A percentile compares a stretch with the other conserved stretches of the same genome.
Conservation (phyloP, 108 stramenopile genomes). For the Aureococcus anophagefferens region DNA sequence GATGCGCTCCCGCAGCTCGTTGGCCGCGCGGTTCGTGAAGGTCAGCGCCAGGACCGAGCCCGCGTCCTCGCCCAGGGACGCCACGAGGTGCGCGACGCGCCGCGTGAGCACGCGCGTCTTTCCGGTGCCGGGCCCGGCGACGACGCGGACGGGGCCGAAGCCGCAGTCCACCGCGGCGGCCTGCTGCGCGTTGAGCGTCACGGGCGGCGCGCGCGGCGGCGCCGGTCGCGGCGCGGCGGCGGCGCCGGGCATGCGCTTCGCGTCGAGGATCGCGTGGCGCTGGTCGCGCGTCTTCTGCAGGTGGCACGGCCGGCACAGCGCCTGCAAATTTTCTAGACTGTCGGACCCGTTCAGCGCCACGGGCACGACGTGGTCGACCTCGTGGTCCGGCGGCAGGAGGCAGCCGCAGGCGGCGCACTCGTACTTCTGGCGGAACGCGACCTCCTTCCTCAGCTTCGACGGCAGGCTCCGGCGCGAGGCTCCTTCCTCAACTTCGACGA, state of each 20-base stretch:
- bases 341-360: neutral
- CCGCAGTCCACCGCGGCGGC: neutral
- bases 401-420: neutral
- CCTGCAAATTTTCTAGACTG: neutral
- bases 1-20: conserved; percentile 70
- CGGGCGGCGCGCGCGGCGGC: neutral
- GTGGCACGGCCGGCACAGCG: neutral
- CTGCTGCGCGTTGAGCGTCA: neutral
- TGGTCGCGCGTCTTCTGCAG: neutral
- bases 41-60: conserved; percentile 69
- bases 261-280: neutral
- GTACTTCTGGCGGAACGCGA: neutral
- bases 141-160: conserved; percentile 24
- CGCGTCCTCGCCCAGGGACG: conserved; percentile 14
- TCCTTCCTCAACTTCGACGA: too few species aligned
- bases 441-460: neutral
- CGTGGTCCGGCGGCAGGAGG: neutral
- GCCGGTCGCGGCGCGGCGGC: neutral
- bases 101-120: conserved; percentile 78
- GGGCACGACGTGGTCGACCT: neutral
- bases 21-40: conserved; percentile 80
- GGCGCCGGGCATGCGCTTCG: neutral
- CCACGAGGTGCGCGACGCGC: conserved; percentile 64
- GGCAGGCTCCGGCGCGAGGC: too few species aligned
- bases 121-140: conserved; percentile 83